Evolutionary conservation across 257 asterid genomes (phyloP), one percentile per base, ranked within the genome.

Genomic region (Ballota nigra): DNA sequence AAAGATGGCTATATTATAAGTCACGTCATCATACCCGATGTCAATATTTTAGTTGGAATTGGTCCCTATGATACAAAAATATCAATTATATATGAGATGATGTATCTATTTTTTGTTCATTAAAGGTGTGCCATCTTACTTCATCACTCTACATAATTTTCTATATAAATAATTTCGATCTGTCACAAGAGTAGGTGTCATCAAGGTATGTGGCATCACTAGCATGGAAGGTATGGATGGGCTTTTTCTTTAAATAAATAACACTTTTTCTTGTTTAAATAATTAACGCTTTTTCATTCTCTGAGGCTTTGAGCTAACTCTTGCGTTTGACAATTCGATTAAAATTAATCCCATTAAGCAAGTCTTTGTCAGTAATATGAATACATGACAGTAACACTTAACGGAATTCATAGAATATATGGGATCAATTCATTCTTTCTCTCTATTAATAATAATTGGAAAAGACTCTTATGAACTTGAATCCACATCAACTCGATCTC

Each of bases 11-110:
- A 5, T 47, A 1, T 5, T 4, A 72, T 40, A 45, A 64, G 65
- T 19, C 62, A 57, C 75, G 33, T 72, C 77, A 49, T 8, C 72
- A 77, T 66, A 33, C n/a, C 22, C 23, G 33, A 36, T 52, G 69
- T 69, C 77, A 75, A 52, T 66, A 62, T 51, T 78, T 70, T 4
- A 78, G 56, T 56, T 63, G 75, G 88, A 84, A 76, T 81, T 81
- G 86, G 76, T 45, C 81, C 74, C 79, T 31, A 38, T 24, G 23
- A 3, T 34, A 36, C 2, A 20, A 10, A 47, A 47, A 34, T 22
- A 26, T 56, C n/a, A 29, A 45, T 41, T 62, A 7, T 3, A 22
- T 38, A 52, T 6, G 28, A 22, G 23, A 24, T 38, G 70, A 75
- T 62, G 60, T 24, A 38, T 40, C 70, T 15, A 19, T 36, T 63